Percentiles rank a stretch among this genome's conserved stretches.
phyloP scores from a whole-genome alignment of 306 rosid species.

The Pyrus betulifolia region DNA sequence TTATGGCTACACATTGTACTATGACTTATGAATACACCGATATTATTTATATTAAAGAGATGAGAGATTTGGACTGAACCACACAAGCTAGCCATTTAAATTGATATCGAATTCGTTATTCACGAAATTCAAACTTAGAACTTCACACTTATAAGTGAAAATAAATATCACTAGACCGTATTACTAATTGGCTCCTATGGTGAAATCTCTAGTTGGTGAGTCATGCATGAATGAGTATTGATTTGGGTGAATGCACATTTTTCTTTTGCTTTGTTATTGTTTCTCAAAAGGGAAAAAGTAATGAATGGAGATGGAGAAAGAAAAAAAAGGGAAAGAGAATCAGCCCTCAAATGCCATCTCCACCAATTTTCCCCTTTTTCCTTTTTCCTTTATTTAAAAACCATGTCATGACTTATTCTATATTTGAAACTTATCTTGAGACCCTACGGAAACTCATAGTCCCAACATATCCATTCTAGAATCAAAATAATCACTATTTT shows the following conservation, averaged over 20 bases:
- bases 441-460: not conserved
- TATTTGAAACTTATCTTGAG: not conserved
- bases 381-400: not conserved
- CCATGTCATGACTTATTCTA: not conserved
- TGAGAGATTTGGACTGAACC: not conserved
- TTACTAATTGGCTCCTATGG: too few species aligned
- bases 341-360: not conserved
- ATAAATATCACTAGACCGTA: fast-evolving
- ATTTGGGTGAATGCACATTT: not conserved
- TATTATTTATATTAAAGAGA: too few species aligned
- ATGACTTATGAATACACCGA: not conserved
- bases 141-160: fast-evolving
- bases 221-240: not conserved
- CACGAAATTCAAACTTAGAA: too few species aligned
- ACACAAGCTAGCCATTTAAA: not conserved
- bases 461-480: not conserved
- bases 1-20: not conserved
- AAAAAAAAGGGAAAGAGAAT: not conserved
- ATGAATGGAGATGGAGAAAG: not conserved
- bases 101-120: too few species aligned
- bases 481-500: too few species aligned
- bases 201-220: not conserved
- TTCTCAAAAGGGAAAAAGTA: not conserved
- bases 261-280: not conserved
- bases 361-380: not conserved